phyloP scores from a whole-genome alignment of 805 yeast species.

The Saccharomycopsis fodiens region DNA sequence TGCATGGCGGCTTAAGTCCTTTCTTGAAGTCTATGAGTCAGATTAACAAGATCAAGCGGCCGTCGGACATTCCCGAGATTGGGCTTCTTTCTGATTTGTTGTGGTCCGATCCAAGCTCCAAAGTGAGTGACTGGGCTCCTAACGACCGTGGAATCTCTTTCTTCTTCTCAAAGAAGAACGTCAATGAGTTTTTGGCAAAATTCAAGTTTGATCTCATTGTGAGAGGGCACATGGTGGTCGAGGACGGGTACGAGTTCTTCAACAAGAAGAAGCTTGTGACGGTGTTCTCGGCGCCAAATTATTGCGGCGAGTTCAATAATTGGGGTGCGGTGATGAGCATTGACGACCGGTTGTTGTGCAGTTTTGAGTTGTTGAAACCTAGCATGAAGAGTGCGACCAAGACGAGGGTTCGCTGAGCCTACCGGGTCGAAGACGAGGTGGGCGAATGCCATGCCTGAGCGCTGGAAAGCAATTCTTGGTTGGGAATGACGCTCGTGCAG shows the following conservation, averaged over 20 bases:
- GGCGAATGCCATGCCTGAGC: background rate
- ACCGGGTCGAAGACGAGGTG: too few relatives aligned
- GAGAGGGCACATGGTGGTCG: slow-evolving; percentile 85
- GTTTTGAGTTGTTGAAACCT: slow-evolving; percentile 90
- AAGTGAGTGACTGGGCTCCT: slow-evolving; percentile 80
- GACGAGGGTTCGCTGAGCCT: slow-evolving; percentile 2
- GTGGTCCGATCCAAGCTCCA: slow-evolving; percentile 84
- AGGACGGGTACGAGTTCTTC: slow-evolving; percentile 72
- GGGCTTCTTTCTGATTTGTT: slow-evolving; percentile 70
- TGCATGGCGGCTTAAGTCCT: slow-evolving; percentile 80
- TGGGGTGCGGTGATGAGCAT: slow-evolving; percentile 99
- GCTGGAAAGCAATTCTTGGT: too few relatives aligned
- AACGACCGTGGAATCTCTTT: slow-evolving; percentile 80
- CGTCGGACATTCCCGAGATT: slow-evolving; percentile 81
- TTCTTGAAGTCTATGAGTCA: slow-evolving; percentile 68
- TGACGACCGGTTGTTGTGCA: slow-evolving; percentile 83
- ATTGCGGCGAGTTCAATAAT: slow-evolving; percentile 76
- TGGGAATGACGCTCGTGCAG: too few relatives aligned
- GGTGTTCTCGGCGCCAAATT: slow-evolving; percentile 69
- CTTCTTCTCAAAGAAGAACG: slow-evolving; percentile 73
- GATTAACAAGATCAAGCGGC: slow-evolving; percentile 65
- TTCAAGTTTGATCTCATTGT: slow-evolving; percentile 77
- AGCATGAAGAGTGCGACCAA: background rate
- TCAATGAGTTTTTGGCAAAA: slow-evolving; percentile 64
- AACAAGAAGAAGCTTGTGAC: slow-evolving; percentile 66